phyloP scores from a whole-genome alignment of 148 eudicot species.

The Drosera capensis region DNA sequence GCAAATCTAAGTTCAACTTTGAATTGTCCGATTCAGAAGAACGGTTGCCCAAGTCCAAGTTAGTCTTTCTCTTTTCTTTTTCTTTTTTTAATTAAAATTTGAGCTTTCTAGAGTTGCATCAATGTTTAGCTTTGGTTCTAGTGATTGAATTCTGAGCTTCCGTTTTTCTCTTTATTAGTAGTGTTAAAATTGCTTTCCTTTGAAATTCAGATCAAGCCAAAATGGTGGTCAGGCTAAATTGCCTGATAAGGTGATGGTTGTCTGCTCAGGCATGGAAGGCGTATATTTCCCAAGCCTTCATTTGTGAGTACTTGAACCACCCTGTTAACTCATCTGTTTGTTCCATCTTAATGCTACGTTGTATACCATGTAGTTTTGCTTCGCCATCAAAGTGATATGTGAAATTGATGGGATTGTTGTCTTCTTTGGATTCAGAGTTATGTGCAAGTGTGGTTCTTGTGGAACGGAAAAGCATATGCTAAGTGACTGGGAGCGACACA shows the following conservation, averaged over 20 bases:
- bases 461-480: conserved; percentile 52
- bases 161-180: neutral
- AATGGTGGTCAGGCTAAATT: conserved; percentile 29
- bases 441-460: conserved; percentile 66
- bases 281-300: conserved; percentile 63
- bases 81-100: neutral
- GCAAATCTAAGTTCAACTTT: conserved; percentile 67
- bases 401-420: neutral
- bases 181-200: neutral
- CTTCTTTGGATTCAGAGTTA: conserved; percentile 27
- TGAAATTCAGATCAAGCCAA: conserved; percentile 23
- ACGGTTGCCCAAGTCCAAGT: conserved; percentile 37
- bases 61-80: conserved; percentile 9
- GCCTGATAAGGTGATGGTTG: conserved; percentile 61
- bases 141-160: neutral
- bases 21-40: conserved; percentile 70
- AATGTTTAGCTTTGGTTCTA: neutral
- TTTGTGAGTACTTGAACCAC: conserved; percentile 32
- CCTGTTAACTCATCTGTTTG: neutral
- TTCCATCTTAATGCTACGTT: neutral
- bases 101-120: conserved; percentile 1
- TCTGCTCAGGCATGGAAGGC: conserved; percentile 67
- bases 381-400: neutral
- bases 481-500: conserved; percentile 80
- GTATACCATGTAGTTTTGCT: neutral